Base-by-base conservation (phyloP, 208 protist species). In the Leptomonas pyrrhocoris region DNA sequence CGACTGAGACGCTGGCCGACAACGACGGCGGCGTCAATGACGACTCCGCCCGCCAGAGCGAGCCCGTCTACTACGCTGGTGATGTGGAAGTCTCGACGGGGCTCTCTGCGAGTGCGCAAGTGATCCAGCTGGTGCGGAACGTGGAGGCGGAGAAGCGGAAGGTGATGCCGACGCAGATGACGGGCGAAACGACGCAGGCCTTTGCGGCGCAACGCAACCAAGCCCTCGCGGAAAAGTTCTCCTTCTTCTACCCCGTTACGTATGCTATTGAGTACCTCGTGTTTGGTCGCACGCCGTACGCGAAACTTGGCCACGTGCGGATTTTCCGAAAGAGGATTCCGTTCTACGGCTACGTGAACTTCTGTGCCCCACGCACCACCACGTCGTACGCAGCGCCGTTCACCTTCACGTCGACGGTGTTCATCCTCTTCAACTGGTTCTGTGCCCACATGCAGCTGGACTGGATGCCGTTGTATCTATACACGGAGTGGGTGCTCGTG, bases 321-420 rank as follows among this genome's bases (percentile, higher is more conserved):
- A 77, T 96, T 15, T 96, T 96, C 66, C 83, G 86, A 23, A 87
- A 85, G 66, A 68, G 65, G 49, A 38, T 96, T 36, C 91, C 88
- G 2, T 81, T 91, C 36, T 69, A 80, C 50, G 84, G 88, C n/a
- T 56, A 72, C 48, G 49, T 84, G 25, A 81, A 90, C 75, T 78
- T 96, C 68, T 76, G 81, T 30, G 91, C 84, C 6, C 77, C 88
- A 19, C 71, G 80, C 42, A 93, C 87, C 23, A 89, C 91, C 16
- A 91, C 83, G 13, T 90, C 86, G 13, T 94, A 90, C 65, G 79
- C 91, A 0, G 65, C 77, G 13, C 86, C 86, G 16, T 60, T 69
- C 54, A 51, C 58, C 15, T 67, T 87, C 34, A 72, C 68, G 2
- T 28, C 84, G 51, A 7, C 75, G 19, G 57, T 77, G 6, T 80